These are phyloP conservation scores for Saraca asoca DNA, from an alignment of 331 rosid species.

Conservation along the genomic window DNA sequence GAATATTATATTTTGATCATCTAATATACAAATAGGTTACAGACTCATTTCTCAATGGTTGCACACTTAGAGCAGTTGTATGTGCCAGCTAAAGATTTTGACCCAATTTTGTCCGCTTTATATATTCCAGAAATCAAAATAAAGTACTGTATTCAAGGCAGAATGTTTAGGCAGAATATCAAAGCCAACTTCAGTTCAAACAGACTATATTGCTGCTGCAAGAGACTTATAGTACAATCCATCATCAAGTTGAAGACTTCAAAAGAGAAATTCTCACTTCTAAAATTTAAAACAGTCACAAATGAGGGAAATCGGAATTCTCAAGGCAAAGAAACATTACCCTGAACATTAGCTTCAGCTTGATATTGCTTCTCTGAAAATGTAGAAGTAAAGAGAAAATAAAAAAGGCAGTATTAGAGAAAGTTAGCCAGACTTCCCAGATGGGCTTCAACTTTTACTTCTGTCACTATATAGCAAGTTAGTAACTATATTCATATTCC, in stretches of 20 bases:
- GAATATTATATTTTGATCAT: too few species aligned
- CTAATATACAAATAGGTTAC: too few species aligned
- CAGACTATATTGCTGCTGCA: neutral
- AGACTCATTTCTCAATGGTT: too few species aligned
- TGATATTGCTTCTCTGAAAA: constrained; percentile 68
- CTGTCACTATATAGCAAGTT: too few species aligned
- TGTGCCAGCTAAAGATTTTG: too few species aligned
- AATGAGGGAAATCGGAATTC: constrained; percentile 6
- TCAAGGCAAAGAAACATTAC: constrained; percentile 33
- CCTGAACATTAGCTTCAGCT: constrained; percentile 56
- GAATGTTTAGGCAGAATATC: neutral
- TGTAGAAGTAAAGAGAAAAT: constrained; percentile 18
- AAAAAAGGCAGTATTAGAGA: neutral
- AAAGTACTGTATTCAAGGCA: constrained; percentile 23
- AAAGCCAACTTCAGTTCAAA: neutral
- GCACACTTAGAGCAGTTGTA: too few species aligned
- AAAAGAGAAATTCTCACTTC: neutral
- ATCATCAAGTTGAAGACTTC: neutral
- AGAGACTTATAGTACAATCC: neutral
- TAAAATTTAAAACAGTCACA: constrained; percentile 1
- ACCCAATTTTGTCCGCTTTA: too few species aligned
- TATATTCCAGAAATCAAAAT: too few species aligned
- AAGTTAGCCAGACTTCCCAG: neutral
- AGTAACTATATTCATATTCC: too few species aligned
- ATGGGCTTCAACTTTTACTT: neutral